These are phyloP conservation scores for Yarrowia divulgata DNA, from an alignment of 805 yeast species.

Conservation along the genomic window DNA sequence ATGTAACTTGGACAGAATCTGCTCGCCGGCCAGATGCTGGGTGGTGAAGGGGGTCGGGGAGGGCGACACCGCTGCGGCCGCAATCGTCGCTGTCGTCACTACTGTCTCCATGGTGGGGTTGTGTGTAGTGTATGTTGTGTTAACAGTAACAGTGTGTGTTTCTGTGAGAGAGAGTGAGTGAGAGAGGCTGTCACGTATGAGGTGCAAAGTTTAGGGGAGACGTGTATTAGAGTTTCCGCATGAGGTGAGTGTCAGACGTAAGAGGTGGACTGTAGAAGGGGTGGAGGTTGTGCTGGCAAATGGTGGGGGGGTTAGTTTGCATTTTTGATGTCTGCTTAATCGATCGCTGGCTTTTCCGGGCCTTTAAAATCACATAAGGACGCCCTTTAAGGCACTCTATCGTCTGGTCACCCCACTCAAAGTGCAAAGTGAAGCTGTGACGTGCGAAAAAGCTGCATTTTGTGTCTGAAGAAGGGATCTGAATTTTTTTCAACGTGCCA, in stretches of 20 bases:
- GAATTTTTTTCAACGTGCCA: not conserved
- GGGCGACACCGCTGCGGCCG: constrained; percentile 30
- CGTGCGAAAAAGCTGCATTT: not conserved
- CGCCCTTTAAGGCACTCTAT: too few relatives aligned
- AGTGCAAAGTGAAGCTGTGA: not conserved
- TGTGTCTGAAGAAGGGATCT: not conserved
- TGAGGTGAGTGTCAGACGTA: too few relatives aligned
- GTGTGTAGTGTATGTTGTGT: not conserved
- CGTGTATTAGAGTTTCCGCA: constrained; percentile 11
- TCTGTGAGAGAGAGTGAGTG: not conserved
- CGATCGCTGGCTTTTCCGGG: too few relatives aligned
- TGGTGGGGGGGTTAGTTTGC: not conserved
- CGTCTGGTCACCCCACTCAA: not conserved
- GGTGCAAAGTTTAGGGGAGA: constrained; percentile 19
- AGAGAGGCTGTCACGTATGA: constrained; percentile 14
- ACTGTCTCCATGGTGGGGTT: constrained; percentile 8
- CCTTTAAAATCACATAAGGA: too few relatives aligned
- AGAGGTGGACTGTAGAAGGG: not conserved
- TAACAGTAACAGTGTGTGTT: not conserved
- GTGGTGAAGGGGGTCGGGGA: constrained; percentile 29
- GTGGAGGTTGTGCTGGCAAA: not conserved
- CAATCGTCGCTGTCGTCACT: constrained; percentile 18
- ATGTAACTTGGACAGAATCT: constrained; percentile 35
- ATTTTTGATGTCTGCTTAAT: too few relatives aligned
- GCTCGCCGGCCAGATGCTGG: constrained; percentile 36